Evolutionary conservation across 1,139 yeast genomes (phyloP).

Genomic region (Suhomyces wounanorum): DNA sequence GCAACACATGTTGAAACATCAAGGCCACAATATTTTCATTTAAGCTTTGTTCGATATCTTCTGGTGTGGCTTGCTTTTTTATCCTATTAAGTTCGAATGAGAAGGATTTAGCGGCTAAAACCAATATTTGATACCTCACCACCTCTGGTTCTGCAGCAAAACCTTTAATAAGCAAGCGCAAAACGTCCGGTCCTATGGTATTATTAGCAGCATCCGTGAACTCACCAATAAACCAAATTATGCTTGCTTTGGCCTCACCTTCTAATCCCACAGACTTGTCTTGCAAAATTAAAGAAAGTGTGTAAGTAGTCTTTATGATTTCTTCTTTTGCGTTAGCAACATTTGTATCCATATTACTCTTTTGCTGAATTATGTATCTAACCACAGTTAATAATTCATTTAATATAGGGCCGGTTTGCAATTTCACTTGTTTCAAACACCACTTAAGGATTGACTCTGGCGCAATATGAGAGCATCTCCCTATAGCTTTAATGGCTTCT

Average conservation of each 20-base stretch:
- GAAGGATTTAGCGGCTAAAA: slow-evolving; percentile 73
- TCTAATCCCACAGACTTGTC: slow-evolving; percentile 31
- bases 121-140: slow-evolving; percentile 71
- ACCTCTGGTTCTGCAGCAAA: slow-evolving; percentile 58
- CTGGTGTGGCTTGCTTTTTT: slow-evolving; percentile 25
- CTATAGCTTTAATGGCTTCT: slow-evolving; percentile 59
- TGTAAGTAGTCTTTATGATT: slow-evolving; percentile 38
- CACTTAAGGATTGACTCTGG: slow-evolving; percentile 39
- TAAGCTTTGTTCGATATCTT: slow-evolving; percentile 31
- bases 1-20: slow-evolving; percentile 63
- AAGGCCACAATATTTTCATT: slow-evolving; percentile 38
- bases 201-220: slow-evolving; percentile 48
- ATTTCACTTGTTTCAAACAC: slow-evolving; percentile 39
- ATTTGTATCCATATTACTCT: slow-evolving; percentile 21
- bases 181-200: slow-evolving; percentile 72
- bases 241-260: slow-evolving; percentile 72
- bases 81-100: slow-evolving; percentile 52
- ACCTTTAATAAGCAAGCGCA: slow-evolving; percentile 56
- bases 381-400: slow-evolving; percentile 69
- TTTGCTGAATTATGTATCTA: slow-evolving; percentile 69
- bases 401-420: slow-evolving; percentile 36
- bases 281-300: slow-evolving; percentile 35
- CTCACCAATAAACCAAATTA: slow-evolving; percentile 92
- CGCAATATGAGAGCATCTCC: slow-evolving; percentile 51
- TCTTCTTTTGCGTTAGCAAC: slow-evolving; percentile 30